Base-by-base conservation (phyloP, 106 monocot genomes). In the Allium sativum region DNA sequence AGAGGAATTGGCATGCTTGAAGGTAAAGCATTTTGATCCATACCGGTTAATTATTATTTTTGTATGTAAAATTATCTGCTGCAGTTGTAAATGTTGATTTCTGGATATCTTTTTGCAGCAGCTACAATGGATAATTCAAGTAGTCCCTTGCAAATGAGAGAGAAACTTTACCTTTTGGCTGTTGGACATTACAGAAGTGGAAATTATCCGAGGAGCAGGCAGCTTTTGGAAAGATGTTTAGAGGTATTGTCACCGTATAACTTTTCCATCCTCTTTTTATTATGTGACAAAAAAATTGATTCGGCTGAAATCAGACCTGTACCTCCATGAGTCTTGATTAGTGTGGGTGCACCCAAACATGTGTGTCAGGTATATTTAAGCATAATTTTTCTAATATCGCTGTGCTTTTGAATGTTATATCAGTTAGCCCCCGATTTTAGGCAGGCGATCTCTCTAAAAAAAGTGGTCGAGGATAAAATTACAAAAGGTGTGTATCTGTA, bases 1-100 rank as follows among this genome's bases (percentile, higher is more conserved):
- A 79, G 96, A 48, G 96, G 90, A 21, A 91, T 96, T 42, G 90
- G 61, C 48, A 96, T 96, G 96, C 87, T 96, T 52, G 87, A 96
- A 87, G 96, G 96, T 72, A 8, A 44, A 60, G 18, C 44, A 44
- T 15, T 9, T 44, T 60, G 18, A 17, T 40, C 5, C 16, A 3
- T 3, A 31, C 31, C 5, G 31, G 31, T 31, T 31, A 2, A 3
- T 31, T 31, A 46, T 65, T 18, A 18, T 31, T 31, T 31, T 31
- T 31, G 31, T 5, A 31, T 31, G 31, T 31, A 1, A 31, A 31
- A 31, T 31, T 2, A 31, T 31, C 31, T 31, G 5, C 5, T 31
- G 31, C 31, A 31, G 1, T 31, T 4, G 12, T 18, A 12, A 45
- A 7, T 0, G 1, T 21, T 48, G 15, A 42, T 22, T 18, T 20